Conservation (phyloP, 371 early-diverging fungal genomes). For the Caulochytrium protostelioides region DNA sequence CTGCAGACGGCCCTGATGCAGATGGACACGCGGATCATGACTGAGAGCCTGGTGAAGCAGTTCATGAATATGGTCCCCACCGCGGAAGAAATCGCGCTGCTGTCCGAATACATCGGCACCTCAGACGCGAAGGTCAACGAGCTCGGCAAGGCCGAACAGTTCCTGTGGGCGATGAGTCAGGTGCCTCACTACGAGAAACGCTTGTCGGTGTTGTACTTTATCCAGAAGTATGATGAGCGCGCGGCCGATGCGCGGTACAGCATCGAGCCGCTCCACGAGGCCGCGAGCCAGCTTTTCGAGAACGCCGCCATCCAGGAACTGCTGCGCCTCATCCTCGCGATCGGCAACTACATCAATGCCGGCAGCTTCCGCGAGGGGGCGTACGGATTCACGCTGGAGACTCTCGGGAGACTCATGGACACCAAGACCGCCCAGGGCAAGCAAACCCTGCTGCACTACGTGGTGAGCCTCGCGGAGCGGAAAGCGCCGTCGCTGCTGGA, state of each 20-base stretch:
- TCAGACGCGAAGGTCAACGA: slow-evolving; percentile 15
- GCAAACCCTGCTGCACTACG: slow-evolving; percentile 22
- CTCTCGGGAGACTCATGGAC: slow-evolving; percentile 31
- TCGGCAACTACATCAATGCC: slow-evolving; percentile 41
- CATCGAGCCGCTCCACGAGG: no score
- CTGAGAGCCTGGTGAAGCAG: slow-evolving; percentile 25
- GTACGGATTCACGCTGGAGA: slow-evolving; percentile 28
- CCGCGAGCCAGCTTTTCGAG: no score
- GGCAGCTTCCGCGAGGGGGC: slow-evolving; percentile 33
- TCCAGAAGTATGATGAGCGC: slow-evolving; percentile 27
- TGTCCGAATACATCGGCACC: slow-evolving; percentile 22
- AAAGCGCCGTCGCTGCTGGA: slow-evolving; percentile 23
- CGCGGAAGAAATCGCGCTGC: slow-evolving; percentile 19
- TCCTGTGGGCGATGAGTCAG: slow-evolving; percentile 24
- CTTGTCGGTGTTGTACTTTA: slow-evolving; percentile 24
- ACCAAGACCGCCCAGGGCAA: slow-evolving; percentile 24
- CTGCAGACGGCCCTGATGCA: slow-evolving; percentile 42
- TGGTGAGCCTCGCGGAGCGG: slow-evolving; percentile 20
- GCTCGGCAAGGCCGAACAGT: slow-evolving; percentile 29
- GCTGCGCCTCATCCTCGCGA: slow-evolving; percentile 21
- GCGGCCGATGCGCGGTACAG: slow-evolving; percentile 8
- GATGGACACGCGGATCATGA: slow-evolving; percentile 21
- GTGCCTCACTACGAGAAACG: slow-evolving; percentile 26
- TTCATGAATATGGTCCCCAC: slow-evolving; percentile 17
- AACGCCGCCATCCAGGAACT: no score